These are phyloP conservation scores for Xylariaceae sp. DNA, from an alignment of 2,329 filamentous ascomycete species.

Conservation along the genomic window DNA sequence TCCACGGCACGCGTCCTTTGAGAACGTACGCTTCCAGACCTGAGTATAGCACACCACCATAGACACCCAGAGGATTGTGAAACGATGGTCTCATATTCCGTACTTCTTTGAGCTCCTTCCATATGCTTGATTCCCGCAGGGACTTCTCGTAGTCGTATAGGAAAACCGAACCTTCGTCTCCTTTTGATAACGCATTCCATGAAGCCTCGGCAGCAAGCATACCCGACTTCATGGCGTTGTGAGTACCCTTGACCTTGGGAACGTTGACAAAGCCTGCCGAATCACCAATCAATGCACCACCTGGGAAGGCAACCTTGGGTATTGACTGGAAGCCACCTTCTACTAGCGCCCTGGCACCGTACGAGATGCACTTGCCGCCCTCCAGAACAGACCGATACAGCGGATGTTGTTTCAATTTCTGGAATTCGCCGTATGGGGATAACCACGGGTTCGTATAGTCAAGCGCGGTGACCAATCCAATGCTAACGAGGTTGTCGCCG, in stretches of 20 bases:
- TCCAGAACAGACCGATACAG: slow-evolving; percentile 82
- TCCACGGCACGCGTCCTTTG: slow-evolving; percentile 86
- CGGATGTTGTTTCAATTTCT: slow-evolving; percentile 98
- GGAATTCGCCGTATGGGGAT: slow-evolving; percentile 92
- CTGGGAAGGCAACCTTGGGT: slow-evolving; percentile 93
- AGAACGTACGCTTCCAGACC: slow-evolving; percentile 86
- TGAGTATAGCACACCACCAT: slow-evolving; percentile 88
- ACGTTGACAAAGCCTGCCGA: slow-evolving; percentile 96
- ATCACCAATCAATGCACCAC: slow-evolving; percentile 91
- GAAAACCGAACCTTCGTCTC: slow-evolving; percentile 70
- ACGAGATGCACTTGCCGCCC: slow-evolving; percentile 95
- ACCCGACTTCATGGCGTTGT: slow-evolving; percentile 95
- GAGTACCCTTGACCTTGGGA: slow-evolving; percentile 97
- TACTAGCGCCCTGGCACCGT: slow-evolving; percentile 84
- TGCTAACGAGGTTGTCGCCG: slow-evolving; percentile 89
- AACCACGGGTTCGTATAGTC: slow-evolving; percentile 98
- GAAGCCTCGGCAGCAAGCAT: slow-evolving; percentile 94
- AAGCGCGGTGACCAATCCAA: slow-evolving; percentile 87
- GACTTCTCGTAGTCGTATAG: slow-evolving; percentile 91
- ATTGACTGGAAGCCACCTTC: slow-evolving; percentile 98
- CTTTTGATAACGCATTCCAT: slow-evolving; percentile 64
- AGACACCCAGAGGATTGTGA: slow-evolving; percentile 79
- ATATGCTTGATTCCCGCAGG: slow-evolving; percentile 80
- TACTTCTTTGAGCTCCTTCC: slow-evolving; percentile 90
- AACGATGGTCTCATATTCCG: slow-evolving; percentile 98